Conservation (phyloP, 2,329 filamentous ascomycete species). For the Tolypocladium inflatum region DNA sequence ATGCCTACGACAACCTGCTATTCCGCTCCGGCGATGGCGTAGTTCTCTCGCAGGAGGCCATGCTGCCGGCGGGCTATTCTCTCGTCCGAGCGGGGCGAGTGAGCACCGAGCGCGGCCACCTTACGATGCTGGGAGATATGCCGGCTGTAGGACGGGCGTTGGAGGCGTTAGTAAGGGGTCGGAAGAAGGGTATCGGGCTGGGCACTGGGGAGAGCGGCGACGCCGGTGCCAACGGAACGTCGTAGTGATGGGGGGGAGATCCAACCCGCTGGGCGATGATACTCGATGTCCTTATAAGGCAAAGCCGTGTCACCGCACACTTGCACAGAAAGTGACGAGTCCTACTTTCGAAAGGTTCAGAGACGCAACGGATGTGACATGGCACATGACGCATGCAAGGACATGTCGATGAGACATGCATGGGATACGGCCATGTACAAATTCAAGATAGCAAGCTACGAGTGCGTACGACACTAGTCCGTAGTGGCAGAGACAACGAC, state of each 20-base stretch:
- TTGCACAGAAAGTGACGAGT: not conserved
- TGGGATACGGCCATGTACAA: not conserved
- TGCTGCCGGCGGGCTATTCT: slow-evolving; percentile 73
- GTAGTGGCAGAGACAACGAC: not conserved
- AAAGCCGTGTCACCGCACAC: not conserved
- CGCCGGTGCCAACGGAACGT: not conserved
- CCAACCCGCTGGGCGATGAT: not conserved
- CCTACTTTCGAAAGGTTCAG: not conserved
- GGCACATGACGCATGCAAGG: not conserved
- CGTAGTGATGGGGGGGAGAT: not conserved
- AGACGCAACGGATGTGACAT: not conserved
- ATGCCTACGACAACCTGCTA: slow-evolving; percentile 77
- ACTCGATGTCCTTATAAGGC: not conserved
- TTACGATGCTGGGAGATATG: slow-evolving; percentile 78
- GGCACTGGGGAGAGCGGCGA: slow-evolving; percentile 20
- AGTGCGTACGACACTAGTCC: not conserved
- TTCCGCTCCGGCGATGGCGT: slow-evolving; percentile 88
- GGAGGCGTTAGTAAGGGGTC: slow-evolving; percentile 55
- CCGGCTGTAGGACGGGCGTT: slow-evolving; percentile 71
- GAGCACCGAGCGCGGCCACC: slow-evolving; percentile 75
- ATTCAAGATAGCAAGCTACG: not conserved
- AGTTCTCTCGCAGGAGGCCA: slow-evolving; percentile 73
- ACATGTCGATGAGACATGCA: not conserved
- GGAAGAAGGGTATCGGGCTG: slow-evolving; percentile 63
- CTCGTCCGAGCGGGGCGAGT: slow-evolving; percentile 66